A percentile compares a stretch with the other conserved stretches of the same genome.
Conservation (phyloP, 2,329 filamentous ascomycete genomes). For the Nemania bipapillata region DNA sequence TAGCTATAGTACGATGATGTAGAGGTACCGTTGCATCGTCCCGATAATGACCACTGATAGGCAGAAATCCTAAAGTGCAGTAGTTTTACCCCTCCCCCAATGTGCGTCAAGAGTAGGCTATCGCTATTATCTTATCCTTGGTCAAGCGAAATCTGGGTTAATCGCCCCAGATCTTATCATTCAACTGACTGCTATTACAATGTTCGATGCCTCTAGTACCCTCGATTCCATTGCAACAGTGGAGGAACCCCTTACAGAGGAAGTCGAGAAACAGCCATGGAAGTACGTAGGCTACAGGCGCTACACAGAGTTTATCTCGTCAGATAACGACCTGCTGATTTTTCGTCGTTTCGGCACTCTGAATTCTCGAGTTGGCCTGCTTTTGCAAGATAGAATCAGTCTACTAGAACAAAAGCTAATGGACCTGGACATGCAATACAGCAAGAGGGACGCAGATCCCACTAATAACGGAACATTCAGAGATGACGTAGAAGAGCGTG, state of each 20-base stretch:
- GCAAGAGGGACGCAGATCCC: background rate
- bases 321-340: background rate
- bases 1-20: too few relatives aligned
- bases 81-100: slow-evolving; percentile 1
- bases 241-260: slow-evolving; percentile 13
- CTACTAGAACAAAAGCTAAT: background rate
- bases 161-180: background rate
- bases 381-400: background rate
- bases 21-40: too few relatives aligned
- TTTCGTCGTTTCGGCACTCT: background rate
- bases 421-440: background rate
- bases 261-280: slow-evolving; percentile 26
- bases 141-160: background rate
- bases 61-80: background rate
- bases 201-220: background rate
- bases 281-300: slow-evolving; percentile 1
- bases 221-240: background rate
- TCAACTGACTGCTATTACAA: background rate
- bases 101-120: background rate
- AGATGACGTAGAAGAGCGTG: background rate
- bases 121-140: background rate
- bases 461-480: background rate
- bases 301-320: background rate
- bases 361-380: background rate
- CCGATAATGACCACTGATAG: too few relatives aligned